Evolutionary conservation across 768 basidiomycete species (phyloP).

Genomic region (Terana coerulea): DNA sequence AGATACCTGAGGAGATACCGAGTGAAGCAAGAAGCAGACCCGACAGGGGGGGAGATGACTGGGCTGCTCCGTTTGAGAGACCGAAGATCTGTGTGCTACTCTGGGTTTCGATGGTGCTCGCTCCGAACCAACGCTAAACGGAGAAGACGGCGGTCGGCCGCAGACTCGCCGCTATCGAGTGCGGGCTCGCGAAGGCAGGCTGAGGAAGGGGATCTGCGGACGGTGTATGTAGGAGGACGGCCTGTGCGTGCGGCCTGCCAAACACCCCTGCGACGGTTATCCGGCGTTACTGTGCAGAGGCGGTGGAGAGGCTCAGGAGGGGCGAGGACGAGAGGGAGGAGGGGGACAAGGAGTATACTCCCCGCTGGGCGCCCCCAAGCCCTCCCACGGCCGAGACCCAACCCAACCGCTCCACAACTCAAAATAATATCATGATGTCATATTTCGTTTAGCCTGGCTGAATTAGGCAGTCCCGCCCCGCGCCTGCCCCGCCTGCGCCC

Average conservation of each 20-base stretch:
- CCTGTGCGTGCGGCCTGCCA: too few relatives aligned
- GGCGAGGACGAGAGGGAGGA: not conserved
- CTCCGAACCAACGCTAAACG: not conserved
- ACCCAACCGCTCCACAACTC: not conserved
- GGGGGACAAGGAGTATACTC: not conserved
- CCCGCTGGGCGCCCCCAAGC: not conserved
- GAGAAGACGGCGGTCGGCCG: not conserved
- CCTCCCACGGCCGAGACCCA: not conserved
- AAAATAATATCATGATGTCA: constrained; percentile 5
- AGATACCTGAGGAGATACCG: constrained; percentile 11
- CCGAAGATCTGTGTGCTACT: not conserved
- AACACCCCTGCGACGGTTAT: too few relatives aligned
- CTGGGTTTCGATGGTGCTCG: not conserved
- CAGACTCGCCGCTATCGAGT: not conserved
- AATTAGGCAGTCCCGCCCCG: not conserved
- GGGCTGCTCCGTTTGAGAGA: not conserved
- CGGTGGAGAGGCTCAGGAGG: not conserved
- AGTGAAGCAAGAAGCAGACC: not conserved
- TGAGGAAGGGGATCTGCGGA: too few relatives aligned
- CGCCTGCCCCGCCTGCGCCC: constrained; percentile 1
- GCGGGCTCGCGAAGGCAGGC: too few relatives aligned
- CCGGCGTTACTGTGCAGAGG: too few relatives aligned
- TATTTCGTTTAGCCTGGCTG: not conserved
- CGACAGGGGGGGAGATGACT: not conserved
- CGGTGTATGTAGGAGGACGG: too few relatives aligned